Evolutionary conservation across 495 filamentous ascomycete species (phyloP).

Genomic region (Acidiella bohemica): DNA sequence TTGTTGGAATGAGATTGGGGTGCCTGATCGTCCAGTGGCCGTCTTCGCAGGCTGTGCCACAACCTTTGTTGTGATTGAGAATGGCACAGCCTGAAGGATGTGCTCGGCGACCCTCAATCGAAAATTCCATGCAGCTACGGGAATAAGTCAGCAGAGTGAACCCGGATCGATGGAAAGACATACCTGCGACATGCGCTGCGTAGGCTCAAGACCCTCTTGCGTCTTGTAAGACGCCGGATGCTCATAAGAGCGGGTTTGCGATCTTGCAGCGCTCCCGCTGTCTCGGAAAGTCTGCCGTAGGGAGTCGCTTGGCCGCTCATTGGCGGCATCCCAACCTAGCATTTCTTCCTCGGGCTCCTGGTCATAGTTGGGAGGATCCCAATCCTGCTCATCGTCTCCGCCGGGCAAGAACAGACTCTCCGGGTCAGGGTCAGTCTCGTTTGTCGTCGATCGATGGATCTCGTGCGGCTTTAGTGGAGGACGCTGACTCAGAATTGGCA

Average conservation of each 20-base stretch:
- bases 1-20: slow-evolving; percentile 36
- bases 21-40: slow-evolving; percentile 26
- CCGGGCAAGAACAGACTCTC: slow-evolving; percentile 68
- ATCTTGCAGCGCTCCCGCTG: slow-evolving; percentile 22
- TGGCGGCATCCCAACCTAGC: slow-evolving; percentile 70
- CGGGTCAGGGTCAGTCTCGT: slow-evolving; percentile 52
- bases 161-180: no score
- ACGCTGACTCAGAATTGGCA: slow-evolving; percentile 5
- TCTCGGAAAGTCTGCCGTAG: slow-evolving; percentile 29
- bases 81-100: neutral
- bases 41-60: slow-evolving; percentile 82
- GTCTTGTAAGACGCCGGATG: slow-evolving; percentile 10
- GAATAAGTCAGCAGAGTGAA: slow-evolving; percentile 11
- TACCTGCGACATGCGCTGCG: slow-evolving; percentile 51
- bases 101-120: slow-evolving; percentile 19
- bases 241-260: neutral
- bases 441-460: slow-evolving; percentile 34
- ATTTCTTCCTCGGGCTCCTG: slow-evolving; percentile 54
- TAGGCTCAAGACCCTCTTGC: slow-evolving; percentile 43
- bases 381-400: slow-evolving; percentile 57
- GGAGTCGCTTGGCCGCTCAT: slow-evolving; percentile 28
- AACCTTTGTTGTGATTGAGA: slow-evolving; percentile 52
- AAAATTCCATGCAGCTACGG: slow-evolving; percentile 43
- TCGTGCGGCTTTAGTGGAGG: neutral
- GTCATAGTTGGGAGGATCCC: slow-evolving; percentile 56